Percentiles rank a stretch among this genome's conserved stretches.
Conservation (phyloP, 768 basidiomycete genomes). For the Suillus brevipes region DNA sequence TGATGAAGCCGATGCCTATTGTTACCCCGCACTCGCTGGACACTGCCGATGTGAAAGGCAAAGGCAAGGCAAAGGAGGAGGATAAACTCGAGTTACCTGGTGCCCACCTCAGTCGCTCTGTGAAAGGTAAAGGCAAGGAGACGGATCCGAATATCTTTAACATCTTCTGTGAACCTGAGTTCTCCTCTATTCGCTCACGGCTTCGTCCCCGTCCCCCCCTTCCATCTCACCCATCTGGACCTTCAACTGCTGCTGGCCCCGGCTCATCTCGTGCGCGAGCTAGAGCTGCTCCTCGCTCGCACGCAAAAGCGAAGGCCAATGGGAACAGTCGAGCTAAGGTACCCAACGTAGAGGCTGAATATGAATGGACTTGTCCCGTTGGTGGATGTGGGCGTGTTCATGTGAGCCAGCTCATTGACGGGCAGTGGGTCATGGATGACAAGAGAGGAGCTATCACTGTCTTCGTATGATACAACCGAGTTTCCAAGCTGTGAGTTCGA, state of each 20-base stretch:
- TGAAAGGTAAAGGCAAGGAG: constrained; percentile 38
- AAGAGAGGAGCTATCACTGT: constrained; percentile 40
- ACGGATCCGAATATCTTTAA: constrained; percentile 18
- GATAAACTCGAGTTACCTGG: constrained; percentile 2
- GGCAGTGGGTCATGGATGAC: constrained; percentile 61
- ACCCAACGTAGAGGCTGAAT: constrained; percentile 44
- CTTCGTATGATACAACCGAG: constrained; percentile 35
- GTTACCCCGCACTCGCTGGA: constrained; percentile 2
- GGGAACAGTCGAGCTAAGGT: constrained; percentile 36
- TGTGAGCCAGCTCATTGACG: constrained; percentile 56
- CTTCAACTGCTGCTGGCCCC: constrained; percentile 8
- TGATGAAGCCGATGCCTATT: constrained; percentile 47
- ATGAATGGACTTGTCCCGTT: constrained; percentile 69
- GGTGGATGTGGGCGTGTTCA: constrained; percentile 53
- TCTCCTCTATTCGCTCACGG: constrained; percentile 53
- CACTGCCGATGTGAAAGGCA: constrained; percentile 35
- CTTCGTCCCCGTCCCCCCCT: constrained; percentile 48
- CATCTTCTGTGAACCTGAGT: constrained; percentile 18
- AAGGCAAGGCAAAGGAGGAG: constrained; percentile 13
- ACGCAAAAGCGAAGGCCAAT: constrained; percentile 29
- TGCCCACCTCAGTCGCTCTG: background rate
- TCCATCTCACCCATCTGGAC: constrained; percentile 10
- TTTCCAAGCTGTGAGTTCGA: background rate
- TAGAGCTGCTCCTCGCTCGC: constrained; percentile 4
- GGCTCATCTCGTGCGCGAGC: constrained; percentile 5